phyloP scores from a whole-genome alignment of 306 rosid genomes.

The Quercus rubra region DNA sequence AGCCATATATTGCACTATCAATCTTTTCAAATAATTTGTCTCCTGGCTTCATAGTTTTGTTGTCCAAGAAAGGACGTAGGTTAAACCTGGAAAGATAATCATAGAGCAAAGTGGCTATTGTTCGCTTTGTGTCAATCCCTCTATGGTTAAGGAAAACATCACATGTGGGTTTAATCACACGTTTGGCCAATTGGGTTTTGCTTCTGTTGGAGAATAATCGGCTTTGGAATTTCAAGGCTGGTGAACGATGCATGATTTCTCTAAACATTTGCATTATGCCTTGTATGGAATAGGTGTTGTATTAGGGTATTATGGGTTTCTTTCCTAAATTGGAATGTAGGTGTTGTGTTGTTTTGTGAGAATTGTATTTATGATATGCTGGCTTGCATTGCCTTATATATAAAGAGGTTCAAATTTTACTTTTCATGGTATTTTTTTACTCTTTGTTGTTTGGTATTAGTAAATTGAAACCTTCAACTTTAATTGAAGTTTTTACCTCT shows the following conservation, averaged over 20 bases:
- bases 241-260: constrained; percentile 32
- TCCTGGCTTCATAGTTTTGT: constrained; percentile 83
- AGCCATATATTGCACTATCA: constrained; percentile 47
- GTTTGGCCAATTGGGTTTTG: constrained; percentile 21
- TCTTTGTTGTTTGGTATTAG: not conserved
- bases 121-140: constrained; percentile 69
- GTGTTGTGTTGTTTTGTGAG: not conserved
- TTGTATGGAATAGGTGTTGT: not conserved
- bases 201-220: constrained; percentile 22
- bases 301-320: not conserved
- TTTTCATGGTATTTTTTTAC: not conserved
- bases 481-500: constrained; percentile 11
- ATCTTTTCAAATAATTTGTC: constrained; percentile 82
- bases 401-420: not conserved
- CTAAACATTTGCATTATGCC: not conserved
- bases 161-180: constrained; percentile 35
- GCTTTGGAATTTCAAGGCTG: constrained; percentile 29
- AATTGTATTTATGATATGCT: not conserved
- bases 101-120: constrained; percentile 60
- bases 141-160: constrained; percentile 85
- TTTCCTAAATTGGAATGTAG: not conserved
- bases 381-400: not conserved
- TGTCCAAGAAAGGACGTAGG: constrained; percentile 63
- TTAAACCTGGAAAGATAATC: constrained; percentile 47
- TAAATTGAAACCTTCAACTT: constrained; percentile 1